phyloP scores from a whole-genome alignment of 257 asterid genomes.

The Eustoma russellianum region DNA sequence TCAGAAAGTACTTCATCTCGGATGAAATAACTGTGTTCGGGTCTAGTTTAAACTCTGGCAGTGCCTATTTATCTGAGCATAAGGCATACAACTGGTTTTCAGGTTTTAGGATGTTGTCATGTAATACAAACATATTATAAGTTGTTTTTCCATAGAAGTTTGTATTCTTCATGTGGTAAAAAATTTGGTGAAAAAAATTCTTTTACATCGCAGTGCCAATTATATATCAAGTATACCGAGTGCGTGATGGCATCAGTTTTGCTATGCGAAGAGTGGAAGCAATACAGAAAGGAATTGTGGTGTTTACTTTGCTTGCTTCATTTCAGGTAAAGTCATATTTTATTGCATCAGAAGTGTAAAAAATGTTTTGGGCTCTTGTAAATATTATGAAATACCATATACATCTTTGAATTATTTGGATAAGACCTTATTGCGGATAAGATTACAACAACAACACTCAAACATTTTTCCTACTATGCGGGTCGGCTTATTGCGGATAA shows the following conservation, averaged over 20 bases:
- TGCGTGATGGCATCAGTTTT: constrained; percentile 95
- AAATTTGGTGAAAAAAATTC: neutral
- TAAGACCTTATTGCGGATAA: neutral
- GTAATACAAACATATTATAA: too few relatives aligned
- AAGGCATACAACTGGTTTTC: too few relatives aligned
- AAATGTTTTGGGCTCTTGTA: neutral
- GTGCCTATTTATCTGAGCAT: too few relatives aligned
- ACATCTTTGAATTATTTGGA: neutral
- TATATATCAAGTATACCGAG: constrained; percentile 81
- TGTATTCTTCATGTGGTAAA: neutral
- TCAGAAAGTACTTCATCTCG: too few relatives aligned
- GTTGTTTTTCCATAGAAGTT: too few relatives aligned
- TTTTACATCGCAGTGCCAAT: constrained; percentile 57
- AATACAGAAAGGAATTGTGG: constrained; percentile 75
- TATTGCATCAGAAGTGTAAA: neutral
- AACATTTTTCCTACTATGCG: too few relatives aligned
- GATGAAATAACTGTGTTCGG: too few relatives aligned
- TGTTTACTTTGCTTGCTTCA: constrained; percentile 74
- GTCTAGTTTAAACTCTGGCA: too few relatives aligned
- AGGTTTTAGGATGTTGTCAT: too few relatives aligned
- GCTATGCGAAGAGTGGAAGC: constrained; percentile 98
- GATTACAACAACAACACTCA: neutral
- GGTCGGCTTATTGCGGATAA: too few relatives aligned
- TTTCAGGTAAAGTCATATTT: constrained; percentile 58
- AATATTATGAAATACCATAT: neutral